These are phyloP conservation scores for Aspergillus sp. DNA, from an alignment of 2,329 filamentous ascomycete genomes.

Conservation along the genomic window DNA sequence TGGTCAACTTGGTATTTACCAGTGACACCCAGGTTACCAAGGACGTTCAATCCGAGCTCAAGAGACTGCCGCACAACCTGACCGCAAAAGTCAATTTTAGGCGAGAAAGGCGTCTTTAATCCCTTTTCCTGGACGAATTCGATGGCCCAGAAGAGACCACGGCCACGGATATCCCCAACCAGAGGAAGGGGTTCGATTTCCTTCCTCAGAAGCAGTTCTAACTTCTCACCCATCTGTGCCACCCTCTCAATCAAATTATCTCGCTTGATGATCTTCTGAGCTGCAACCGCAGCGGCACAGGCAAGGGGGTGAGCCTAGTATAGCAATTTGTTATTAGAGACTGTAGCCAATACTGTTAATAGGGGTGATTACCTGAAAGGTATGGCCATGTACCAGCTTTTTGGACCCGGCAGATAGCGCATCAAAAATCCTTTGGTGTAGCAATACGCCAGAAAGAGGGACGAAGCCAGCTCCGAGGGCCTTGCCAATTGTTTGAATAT, in stretches of 20 bases:
- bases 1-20: too few relatives aligned
- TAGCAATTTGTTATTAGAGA: too few relatives aligned
- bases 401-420: neutral
- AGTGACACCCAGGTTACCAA: too few relatives aligned
- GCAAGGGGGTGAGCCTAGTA: neutral
- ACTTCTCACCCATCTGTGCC: neutral
- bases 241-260: neutral
- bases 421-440: neutral
- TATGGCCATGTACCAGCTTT: neutral
- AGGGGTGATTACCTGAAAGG: too few relatives aligned
- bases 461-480: neutral
- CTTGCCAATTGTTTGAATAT: neutral
- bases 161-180: neutral
- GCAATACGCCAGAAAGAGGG: neutral
- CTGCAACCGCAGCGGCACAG: neutral
- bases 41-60: too few relatives aligned
- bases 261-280: neutral
- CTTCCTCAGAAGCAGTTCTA: neutral
- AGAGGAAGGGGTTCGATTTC: neutral
- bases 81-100: too few relatives aligned
- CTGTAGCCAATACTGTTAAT: too few relatives aligned
- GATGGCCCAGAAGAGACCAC: neutral
- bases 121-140: neutral
- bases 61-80: too few relatives aligned
- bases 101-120: neutral